Percentiles rank a stretch among this genome's conserved stretches.
These are phyloP conservation scores for Saccharomycopsis amapae DNA, from an alignment of 805 yeast genomes.

Conservation along the genomic window DNA sequence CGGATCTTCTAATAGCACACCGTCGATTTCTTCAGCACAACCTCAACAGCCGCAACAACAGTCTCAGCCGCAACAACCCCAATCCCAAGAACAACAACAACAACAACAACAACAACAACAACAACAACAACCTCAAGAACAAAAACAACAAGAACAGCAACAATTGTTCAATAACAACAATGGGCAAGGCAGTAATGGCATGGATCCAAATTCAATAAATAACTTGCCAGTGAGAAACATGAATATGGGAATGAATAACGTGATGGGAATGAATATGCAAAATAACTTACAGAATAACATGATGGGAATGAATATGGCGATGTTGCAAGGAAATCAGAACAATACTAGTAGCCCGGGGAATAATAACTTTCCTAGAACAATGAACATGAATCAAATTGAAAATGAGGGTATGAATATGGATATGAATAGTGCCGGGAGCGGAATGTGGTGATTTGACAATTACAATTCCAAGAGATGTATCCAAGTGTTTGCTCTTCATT, in stretches of 20 bases:
- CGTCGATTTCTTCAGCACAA: conserved; percentile 17
- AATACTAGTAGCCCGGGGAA: too few relatives aligned
- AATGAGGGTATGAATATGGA: too few relatives aligned
- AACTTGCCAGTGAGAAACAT: conserved; percentile 8
- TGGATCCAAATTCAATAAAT: neutral
- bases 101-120: conserved; percentile 19
- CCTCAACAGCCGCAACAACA: neutral
- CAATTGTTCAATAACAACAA: conserved; percentile 20
- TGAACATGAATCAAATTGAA: too few relatives aligned
- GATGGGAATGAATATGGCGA: too few relatives aligned
- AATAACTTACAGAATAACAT: conserved; percentile 1
- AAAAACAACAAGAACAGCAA: conserved; percentile 17
- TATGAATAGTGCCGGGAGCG: too few relatives aligned
- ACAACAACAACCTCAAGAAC: conserved; percentile 1
- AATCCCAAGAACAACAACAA: conserved; percentile 14
- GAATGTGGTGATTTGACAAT: too few relatives aligned
- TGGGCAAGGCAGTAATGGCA: conserved; percentile 15
- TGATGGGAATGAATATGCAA: conserved; percentile 11
- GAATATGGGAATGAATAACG: conserved; percentile 4
- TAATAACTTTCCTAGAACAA: too few relatives aligned
- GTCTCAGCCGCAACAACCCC: conserved; percentile 6
- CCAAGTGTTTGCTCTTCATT: too few relatives aligned
- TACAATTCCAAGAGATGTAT: too few relatives aligned
- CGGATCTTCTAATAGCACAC: conserved; percentile 10
- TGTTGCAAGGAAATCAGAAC: too few relatives aligned